Conservation (phyloP, 129 eudicot genomes). For the Tagetes erecta region DNA sequence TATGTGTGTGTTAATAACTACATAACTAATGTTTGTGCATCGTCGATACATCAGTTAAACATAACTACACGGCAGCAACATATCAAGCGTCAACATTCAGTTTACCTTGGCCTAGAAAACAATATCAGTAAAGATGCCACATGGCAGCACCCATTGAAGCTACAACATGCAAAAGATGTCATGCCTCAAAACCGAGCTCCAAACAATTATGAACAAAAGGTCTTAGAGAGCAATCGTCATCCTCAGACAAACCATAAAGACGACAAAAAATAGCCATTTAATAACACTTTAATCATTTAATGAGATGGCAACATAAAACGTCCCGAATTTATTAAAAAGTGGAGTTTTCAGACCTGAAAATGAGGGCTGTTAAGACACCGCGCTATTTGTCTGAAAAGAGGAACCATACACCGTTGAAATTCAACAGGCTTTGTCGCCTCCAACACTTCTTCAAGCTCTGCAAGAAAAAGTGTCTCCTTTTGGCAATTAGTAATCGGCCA, state of each 20-base stretch:
- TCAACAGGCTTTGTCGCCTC: conserved; percentile 70
- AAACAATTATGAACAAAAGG: background rate
- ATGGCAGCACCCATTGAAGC: background rate
- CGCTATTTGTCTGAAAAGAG: conserved; percentile 69
- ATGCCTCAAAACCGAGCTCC: background rate
- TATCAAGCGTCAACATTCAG: background rate
- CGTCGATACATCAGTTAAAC: background rate
- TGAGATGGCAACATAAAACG: background rate
- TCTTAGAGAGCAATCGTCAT: background rate
- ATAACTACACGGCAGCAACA: background rate
- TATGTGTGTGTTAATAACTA: background rate
- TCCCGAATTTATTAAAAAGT: background rate
- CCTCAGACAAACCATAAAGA: background rate
- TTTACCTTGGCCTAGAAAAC: background rate
- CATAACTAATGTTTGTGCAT: background rate
- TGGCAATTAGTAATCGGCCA: conserved; percentile 85
- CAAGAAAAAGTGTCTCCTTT: conserved; percentile 80
- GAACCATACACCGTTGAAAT: conserved; percentile 73
- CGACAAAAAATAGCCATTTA: background rate
- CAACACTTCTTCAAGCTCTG: conserved; percentile 76
- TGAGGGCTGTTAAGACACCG: conserved; percentile 78
- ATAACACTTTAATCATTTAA: background rate
- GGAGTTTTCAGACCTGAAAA: conserved; percentile 59
- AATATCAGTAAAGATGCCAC: background rate
- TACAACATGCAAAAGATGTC: background rate